These are phyloP conservation scores for Sanghuangporus baumii DNA, from an alignment of 1,284 basidiomycete genomes.

Conservation along the genomic window DNA sequence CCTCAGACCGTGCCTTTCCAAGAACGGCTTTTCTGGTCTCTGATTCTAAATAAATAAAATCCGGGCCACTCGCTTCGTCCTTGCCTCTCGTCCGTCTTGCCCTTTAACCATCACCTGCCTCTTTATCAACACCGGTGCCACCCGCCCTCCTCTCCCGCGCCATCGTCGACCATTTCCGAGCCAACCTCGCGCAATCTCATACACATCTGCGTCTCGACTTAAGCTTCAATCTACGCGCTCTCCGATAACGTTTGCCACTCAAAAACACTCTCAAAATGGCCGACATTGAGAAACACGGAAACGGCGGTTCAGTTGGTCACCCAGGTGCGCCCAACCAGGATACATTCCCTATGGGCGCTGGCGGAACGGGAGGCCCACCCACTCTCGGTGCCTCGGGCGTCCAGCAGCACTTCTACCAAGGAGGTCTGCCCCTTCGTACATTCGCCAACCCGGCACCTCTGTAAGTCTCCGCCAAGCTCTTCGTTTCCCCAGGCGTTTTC, in stretches of 20 bases:
- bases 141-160: background rate
- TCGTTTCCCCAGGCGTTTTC: background rate
- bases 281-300: constrained; percentile 13
- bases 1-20: background rate
- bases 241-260: background rate
- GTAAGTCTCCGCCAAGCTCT: constrained; percentile 29
- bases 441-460: constrained; percentile 51
- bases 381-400: constrained; percentile 16
- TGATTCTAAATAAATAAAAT: background rate
- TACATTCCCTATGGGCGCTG: constrained; percentile 4
- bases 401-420: constrained; percentile 22
- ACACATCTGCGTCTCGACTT: background rate
- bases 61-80: background rate
- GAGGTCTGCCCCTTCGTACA: constrained; percentile 19
- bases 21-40: background rate
- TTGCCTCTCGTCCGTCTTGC: background rate
- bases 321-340: background rate
- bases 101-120: background rate
- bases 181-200: background rate
- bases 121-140: background rate
- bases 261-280: background rate
- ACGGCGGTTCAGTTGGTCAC: constrained; percentile 2
- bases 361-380: background rate
- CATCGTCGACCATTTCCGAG: background rate
- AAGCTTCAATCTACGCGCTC: background rate